Base-by-base conservation (phyloP, 768 basidiomycete genomes). In the Lyophyllum atratum region DNA sequence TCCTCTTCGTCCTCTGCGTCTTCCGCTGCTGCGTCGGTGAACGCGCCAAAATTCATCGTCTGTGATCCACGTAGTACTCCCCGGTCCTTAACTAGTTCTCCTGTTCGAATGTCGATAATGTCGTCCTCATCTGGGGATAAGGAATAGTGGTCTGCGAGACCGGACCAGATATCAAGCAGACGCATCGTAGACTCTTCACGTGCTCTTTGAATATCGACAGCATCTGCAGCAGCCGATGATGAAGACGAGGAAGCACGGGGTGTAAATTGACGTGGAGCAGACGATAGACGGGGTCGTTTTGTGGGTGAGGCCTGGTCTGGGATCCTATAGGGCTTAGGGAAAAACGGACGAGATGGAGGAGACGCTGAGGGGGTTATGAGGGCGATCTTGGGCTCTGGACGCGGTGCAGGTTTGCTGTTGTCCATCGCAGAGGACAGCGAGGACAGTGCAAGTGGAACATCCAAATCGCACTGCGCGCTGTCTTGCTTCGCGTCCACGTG, bases 91-190 rank as follows among this genome's bases (percentile, higher is more conserved):
- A 90, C 74, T 40, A 93, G 76, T 58, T 80, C 69, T 11, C 78
- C 81, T 11, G 83, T 85, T 53, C 76, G 73, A 2, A 93, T 72
- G 64, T 92, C 87, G 29, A 93, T 76, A 45, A 92, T 86, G 68
- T 93, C 91, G 69, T 93, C 91, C 65, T 92, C 86, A 61, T 90
- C 88, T 37, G 90, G 72, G 43, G 80, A 78, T 49, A 82, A 79
- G 31, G 81, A 78, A 66, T 92, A 88, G 24, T 88, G 81, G 47
- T 87, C 83, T 3, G 82, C 89, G 3, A 93, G 81, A 50, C 82
- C 76, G 25, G 81, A 76, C 90, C 91, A 92, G 14, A 82, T 74
- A 61, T 82, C 79, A 22, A 84, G 72, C 34, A 92, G 74, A 2
- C 86, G 84, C 62, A 76, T 70, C 4, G 79, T 76, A 0, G 83